Evolutionary conservation across 805 yeast species (phyloP).

Genomic region (Kockiozyma suomiensis): DNA sequence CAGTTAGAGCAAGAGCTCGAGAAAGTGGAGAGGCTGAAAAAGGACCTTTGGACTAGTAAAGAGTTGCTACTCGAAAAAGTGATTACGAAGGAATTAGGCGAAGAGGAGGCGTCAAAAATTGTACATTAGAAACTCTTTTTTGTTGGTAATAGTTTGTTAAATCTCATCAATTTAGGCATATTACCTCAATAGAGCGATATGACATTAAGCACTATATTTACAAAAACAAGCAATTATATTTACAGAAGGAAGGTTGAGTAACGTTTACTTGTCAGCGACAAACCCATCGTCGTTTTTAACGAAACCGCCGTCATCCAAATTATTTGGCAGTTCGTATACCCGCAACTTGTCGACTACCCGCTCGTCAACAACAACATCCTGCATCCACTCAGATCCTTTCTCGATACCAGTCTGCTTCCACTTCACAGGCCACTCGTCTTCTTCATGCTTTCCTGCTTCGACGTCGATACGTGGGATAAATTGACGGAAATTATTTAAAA

Average conservation of each 20-base stretch:
- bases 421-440: constrained; percentile 78
- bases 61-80: constrained; percentile 43
- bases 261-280: neutral
- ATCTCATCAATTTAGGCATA: too few species aligned
- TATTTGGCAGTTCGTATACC: constrained; percentile 38
- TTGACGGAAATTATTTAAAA: constrained; percentile 57
- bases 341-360: constrained; percentile 57
- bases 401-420: constrained; percentile 82
- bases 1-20: constrained; percentile 37
- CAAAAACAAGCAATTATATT: neutral
- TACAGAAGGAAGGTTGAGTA: neutral
- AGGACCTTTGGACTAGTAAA: constrained; percentile 42
- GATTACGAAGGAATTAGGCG: constrained; percentile 35
- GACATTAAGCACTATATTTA: neutral
- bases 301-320: constrained; percentile 1
- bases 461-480: constrained; percentile 51
- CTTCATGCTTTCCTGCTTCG: constrained; percentile 60
- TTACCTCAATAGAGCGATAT: too few species aligned
- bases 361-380: constrained; percentile 69
- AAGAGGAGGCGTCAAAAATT: constrained; percentile 31
- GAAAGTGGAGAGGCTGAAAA: constrained; percentile 28
- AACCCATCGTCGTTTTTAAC: neutral
- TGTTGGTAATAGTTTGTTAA: neutral
- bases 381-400: constrained; percentile 84
- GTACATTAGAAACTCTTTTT: constrained; percentile 17